Evolutionary conservation across 2,329 filamentous ascomycete species (phyloP).

Genomic region (Verticillium longisporum): DNA sequence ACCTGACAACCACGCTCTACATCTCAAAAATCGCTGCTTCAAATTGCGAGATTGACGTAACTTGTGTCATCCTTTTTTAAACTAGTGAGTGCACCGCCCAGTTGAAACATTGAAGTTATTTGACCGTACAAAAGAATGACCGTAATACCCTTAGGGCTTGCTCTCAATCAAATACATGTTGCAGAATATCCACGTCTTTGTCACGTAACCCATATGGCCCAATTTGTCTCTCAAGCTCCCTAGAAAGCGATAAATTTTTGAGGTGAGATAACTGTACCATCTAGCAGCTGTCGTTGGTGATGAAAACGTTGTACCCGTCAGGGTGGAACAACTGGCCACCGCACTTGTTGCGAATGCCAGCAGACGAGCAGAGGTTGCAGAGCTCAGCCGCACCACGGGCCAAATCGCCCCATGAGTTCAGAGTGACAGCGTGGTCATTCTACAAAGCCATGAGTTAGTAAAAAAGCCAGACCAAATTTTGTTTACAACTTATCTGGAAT

Average conservation of each 20-base stretch:
- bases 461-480: neutral
- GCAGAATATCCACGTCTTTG: neutral
- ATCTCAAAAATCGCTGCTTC: too few species aligned
- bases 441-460: neutral
- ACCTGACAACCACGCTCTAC: too few species aligned
- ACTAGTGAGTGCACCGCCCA: too few species aligned
- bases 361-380: neutral
- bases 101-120: too few species aligned
- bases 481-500: neutral
- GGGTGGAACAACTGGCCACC: neutral
- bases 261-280: neutral
- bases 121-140: too few species aligned
- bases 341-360: neutral
- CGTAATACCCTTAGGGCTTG: too few species aligned
- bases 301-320: neutral
- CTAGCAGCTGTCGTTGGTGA: neutral
- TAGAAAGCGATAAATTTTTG: neutral
- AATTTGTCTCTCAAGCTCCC: too few species aligned
- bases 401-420: neutral
- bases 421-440: neutral
- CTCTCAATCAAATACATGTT: neutral
- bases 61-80: too few species aligned
- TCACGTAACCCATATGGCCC: too few species aligned
- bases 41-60: too few species aligned
- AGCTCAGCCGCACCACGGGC: neutral